Conservation (phyloP, 208 protist genomes). For the Acanthamoeba lenticulata region DNA sequence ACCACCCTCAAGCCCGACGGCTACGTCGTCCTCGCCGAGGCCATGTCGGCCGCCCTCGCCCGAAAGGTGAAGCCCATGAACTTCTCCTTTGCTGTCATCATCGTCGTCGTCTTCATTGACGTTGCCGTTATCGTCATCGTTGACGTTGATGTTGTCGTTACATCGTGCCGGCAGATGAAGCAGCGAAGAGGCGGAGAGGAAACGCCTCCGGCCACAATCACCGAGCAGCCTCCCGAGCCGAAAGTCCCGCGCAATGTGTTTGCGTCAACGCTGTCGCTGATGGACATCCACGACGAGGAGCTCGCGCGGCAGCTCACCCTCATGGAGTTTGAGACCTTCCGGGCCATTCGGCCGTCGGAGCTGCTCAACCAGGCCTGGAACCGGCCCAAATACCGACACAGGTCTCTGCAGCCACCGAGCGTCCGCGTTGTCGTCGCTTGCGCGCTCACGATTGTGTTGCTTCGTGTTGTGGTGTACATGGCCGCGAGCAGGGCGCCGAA, state of each 20-base stretch:
- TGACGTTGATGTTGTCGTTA: no score
- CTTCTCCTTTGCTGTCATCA: not conserved
- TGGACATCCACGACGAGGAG: constrained; percentile 81
- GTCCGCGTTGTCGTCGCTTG: no score
- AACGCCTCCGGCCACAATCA: not conserved
- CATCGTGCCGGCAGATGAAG: not conserved
- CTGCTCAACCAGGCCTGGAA: constrained; percentile 17
- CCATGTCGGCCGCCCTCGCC: not conserved
- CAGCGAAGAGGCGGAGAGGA: not conserved
- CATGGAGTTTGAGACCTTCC: constrained; percentile 79
- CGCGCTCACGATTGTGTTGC: not conserved
- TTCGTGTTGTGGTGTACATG: not conserved
- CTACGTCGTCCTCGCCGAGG: not conserved
- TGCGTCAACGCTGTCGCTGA: constrained; percentile 62
- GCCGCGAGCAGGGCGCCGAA: not conserved
- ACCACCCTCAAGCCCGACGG: constrained; percentile 4
- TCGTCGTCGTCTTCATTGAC: not conserved
- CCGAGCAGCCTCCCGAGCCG: constrained; percentile 9
- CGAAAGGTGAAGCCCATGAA: not conserved
- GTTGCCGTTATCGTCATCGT: not conserved
- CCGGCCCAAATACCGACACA: not conserved
- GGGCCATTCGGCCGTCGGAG: not conserved
- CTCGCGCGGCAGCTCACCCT: constrained; percentile 80
- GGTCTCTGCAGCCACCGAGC: not conserved
- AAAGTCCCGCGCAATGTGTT: constrained; percentile 73